phyloP scores from a whole-genome alignment of 2,329 filamentous ascomycete genomes.

The Cercospora janseana region DNA sequence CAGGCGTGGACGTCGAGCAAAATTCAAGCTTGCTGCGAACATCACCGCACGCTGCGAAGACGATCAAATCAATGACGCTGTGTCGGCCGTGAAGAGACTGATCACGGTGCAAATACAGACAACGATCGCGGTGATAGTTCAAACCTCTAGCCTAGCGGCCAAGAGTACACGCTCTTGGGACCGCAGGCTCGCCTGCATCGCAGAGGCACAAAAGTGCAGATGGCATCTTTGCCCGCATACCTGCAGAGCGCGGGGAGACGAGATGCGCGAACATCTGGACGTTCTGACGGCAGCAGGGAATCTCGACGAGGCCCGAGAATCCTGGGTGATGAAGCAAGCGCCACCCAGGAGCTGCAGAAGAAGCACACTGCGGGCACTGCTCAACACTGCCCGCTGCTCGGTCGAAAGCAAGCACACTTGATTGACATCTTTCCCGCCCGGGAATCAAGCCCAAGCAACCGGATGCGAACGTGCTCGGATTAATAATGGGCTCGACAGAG shows the following conservation, averaged over 20 bases:
- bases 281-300: not conserved
- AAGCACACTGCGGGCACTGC: slow-evolving; percentile 12
- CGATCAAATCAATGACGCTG: slow-evolving; percentile 6
- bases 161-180: slow-evolving; percentile 1
- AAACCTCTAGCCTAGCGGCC: slow-evolving; percentile 8
- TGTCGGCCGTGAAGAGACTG: slow-evolving; percentile 10
- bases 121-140: slow-evolving; percentile 5
- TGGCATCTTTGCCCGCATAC: not conserved
- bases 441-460: not conserved
- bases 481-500: no score
- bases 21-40: slow-evolving; percentile 14
- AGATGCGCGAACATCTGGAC: slow-evolving; percentile 7
- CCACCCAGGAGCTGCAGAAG: slow-evolving; percentile 1
- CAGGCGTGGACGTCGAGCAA: slow-evolving; percentile 4
- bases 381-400: slow-evolving; percentile 1
- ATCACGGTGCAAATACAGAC: slow-evolving; percentile 5
- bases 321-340: slow-evolving; percentile 10
- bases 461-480: not conserved
- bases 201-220: slow-evolving; percentile 7
- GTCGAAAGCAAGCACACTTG: not conserved
- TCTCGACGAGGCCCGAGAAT: not conserved
- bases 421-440: slow-evolving; percentile 1
- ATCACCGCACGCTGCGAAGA: slow-evolving; percentile 13
- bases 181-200: slow-evolving; percentile 5
- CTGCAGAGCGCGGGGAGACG: slow-evolving; percentile 12